Evolutionary conservation across 2,329 filamentous ascomycete genomes (phyloP).

Genomic region (Ascocoryne sarcoides): DNA sequence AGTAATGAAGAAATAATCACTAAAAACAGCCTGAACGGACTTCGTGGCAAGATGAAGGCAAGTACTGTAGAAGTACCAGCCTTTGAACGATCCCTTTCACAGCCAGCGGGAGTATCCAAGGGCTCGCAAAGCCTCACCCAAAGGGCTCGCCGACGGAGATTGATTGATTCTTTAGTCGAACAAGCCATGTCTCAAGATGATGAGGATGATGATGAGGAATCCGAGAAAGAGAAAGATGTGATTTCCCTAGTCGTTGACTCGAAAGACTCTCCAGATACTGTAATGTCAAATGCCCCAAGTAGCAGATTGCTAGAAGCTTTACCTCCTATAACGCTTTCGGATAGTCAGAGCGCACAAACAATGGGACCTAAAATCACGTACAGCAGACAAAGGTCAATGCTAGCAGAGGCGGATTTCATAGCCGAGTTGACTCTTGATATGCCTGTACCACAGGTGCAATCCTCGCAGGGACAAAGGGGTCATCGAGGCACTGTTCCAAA

Average conservation of each 20-base stretch:
- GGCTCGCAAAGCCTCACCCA: conserved; percentile 6
- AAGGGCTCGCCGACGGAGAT: conserved; percentile 18
- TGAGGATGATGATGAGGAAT: conserved; percentile 7
- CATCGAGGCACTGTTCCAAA: conserved; percentile 23
- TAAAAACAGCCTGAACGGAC: conserved; percentile 1
- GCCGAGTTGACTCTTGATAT: conserved; percentile 23
- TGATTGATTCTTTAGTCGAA: conserved; percentile 29
- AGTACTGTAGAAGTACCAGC: background rate
- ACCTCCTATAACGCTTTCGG: conserved; percentile 7
- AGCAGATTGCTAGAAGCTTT: conserved; percentile 6
- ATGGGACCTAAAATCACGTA: conserved; percentile 28
- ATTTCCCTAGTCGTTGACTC: conserved; percentile 1
- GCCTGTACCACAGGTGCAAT: conserved; percentile 15
- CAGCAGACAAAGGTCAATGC: conserved; percentile 28
- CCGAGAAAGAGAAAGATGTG: conserved; percentile 7
- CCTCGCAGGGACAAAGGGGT: conserved; percentile 11
- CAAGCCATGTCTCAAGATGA: conserved; percentile 13
- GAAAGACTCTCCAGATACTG: background rate
- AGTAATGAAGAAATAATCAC: conserved; percentile 10
- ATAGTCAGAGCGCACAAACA: conserved; percentile 23
- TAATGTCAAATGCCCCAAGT: conserved; percentile 14
- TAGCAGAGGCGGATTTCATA: conserved; percentile 27
- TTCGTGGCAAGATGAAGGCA: background rate
- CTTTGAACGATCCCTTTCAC: background rate
- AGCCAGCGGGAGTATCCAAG: conserved; percentile 14